These are phyloP conservation scores for Flueggea neowawraea DNA, from an alignment of 441 rosid genomes.

Conservation along the genomic window DNA sequence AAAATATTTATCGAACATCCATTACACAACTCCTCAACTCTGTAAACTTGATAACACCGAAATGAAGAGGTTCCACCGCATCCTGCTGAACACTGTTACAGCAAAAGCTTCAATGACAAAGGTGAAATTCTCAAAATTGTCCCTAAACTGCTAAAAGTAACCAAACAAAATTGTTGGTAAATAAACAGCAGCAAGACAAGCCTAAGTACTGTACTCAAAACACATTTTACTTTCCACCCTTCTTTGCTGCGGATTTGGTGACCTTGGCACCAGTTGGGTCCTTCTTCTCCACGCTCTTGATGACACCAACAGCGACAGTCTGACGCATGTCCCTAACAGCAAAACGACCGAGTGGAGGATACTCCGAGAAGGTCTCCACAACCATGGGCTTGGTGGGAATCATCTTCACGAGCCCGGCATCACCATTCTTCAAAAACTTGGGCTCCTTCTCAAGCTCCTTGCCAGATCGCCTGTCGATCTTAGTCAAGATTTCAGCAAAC, in stretches of 20 bases:
- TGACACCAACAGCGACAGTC: too few relatives aligned
- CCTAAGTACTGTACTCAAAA: neutral
- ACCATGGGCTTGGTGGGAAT: constrained; percentile 46
- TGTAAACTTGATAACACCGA: neutral
- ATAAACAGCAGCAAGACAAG: neutral
- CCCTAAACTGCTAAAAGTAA: too few relatives aligned
- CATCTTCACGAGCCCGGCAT: constrained; percentile 55
- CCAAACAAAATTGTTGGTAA: neutral
- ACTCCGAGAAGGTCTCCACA: too few relatives aligned
- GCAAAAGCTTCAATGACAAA: neutral
- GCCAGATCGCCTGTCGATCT: constrained; percentile 23
- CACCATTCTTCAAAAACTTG: constrained; percentile 37
- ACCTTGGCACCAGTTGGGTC: too few relatives aligned
- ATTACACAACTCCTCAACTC: too few relatives aligned
- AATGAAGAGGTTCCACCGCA: neutral
- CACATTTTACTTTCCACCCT: too few relatives aligned
- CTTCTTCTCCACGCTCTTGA: too few relatives aligned
- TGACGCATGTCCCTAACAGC: too few relatives aligned
- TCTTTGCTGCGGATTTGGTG: too few relatives aligned
- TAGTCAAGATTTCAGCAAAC: constrained; percentile 16
- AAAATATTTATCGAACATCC: too few relatives aligned
- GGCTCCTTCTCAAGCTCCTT: constrained; percentile 19
- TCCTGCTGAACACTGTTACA: neutral
- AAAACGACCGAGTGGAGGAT: too few relatives aligned
- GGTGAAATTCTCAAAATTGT: neutral